Evolutionary conservation across 2,329 filamentous ascomycete species (phyloP).

Genomic region (Scorias spongiosa): DNA sequence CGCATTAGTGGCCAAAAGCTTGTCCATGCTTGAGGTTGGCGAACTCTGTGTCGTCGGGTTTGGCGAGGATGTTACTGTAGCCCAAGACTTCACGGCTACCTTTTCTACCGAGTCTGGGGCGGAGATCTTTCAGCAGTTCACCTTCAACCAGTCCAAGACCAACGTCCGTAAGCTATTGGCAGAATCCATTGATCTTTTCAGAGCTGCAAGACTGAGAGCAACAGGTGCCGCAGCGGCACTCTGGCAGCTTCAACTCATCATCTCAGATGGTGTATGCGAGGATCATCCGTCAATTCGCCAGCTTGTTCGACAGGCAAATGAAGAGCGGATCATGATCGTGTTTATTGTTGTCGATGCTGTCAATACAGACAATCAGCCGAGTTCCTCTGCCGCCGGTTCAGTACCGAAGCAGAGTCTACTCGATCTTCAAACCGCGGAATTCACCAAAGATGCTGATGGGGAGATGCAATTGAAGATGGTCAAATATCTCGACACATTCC

Average conservation of each 20-base stretch:
- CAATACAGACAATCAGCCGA: conserved; percentile 2
- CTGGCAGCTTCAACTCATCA: conserved; percentile 87
- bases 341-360: conserved; percentile 83
- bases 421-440: conserved; percentile 76
- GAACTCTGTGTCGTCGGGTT: conserved; percentile 88
- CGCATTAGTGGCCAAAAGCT: conserved; percentile 71
- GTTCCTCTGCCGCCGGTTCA: conserved; percentile 5
- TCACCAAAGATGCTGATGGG: conserved; percentile 52
- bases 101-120: conserved; percentile 71
- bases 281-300: conserved; percentile 72
- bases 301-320: conserved; percentile 72
- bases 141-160: conserved; percentile 71
- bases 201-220: conserved; percentile 51
- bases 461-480: conserved; percentile 61
- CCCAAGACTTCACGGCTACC: conserved; percentile 69
- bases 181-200: conserved; percentile 67
- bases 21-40: conserved; percentile 87
- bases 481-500: conserved; percentile 87
- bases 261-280: conserved; percentile 87
- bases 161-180: conserved; percentile 68
- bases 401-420: conserved; percentile 51
- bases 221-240: conserved; percentile 47
- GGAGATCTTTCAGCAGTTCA: conserved; percentile 71
- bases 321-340: conserved; percentile 93
- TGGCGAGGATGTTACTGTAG: conserved; percentile 66